Percentiles rank a stretch among this genome's conserved stretches.
These are phyloP conservation scores for Urtica urens DNA, from an alignment of 306 rosid genomes.

Conservation along the genomic window DNA sequence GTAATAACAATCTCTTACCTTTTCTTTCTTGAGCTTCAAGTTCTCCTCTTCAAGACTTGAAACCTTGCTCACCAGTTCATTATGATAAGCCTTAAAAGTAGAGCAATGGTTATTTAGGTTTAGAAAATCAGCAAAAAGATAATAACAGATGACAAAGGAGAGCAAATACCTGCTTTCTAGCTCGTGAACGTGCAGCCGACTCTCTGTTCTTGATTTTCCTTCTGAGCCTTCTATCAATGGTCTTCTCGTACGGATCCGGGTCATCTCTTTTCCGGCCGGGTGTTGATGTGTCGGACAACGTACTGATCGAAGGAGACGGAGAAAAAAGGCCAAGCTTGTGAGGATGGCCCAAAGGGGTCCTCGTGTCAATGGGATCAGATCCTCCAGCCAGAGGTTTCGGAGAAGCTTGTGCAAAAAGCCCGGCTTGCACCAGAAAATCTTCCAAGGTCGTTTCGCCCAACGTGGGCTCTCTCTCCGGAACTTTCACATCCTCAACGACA, in stretches of 20 bases:
- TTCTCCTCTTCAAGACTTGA: conserved; percentile 51
- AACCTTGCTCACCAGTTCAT: conserved; percentile 59
- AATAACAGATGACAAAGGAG: neutral
- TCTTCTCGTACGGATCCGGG: conserved; percentile 46
- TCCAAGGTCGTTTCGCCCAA: conserved; percentile 70
- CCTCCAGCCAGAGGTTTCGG: conserved; percentile 26
- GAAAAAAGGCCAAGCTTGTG: conserved; percentile 34
- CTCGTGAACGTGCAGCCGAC: conserved; percentile 84
- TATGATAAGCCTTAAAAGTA: conserved; percentile 44
- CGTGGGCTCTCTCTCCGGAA: conserved; percentile 28
- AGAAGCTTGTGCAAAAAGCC: conserved; percentile 61
- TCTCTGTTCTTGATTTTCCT: conserved; percentile 89
- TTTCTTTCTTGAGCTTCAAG: conserved; percentile 53
- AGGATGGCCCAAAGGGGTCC: conserved; percentile 26
- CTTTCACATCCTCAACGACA: conserved; percentile 26
- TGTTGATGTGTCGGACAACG: conserved; percentile 38
- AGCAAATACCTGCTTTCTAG: conserved; percentile 60
- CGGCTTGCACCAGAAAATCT: conserved; percentile 69
- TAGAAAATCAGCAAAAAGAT: neutral
- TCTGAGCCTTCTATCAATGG: conserved; percentile 62
- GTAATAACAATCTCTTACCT: conserved; percentile 39
- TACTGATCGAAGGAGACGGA: conserved; percentile 38
- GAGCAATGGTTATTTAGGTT: conserved; percentile 13
- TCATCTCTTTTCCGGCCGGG: conserved; percentile 49
- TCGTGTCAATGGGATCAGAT: conserved; percentile 30